phyloP scores from a whole-genome alignment of 2,329 filamentous ascomycete genomes.

The Calonectria pseudoturangicola region DNA sequence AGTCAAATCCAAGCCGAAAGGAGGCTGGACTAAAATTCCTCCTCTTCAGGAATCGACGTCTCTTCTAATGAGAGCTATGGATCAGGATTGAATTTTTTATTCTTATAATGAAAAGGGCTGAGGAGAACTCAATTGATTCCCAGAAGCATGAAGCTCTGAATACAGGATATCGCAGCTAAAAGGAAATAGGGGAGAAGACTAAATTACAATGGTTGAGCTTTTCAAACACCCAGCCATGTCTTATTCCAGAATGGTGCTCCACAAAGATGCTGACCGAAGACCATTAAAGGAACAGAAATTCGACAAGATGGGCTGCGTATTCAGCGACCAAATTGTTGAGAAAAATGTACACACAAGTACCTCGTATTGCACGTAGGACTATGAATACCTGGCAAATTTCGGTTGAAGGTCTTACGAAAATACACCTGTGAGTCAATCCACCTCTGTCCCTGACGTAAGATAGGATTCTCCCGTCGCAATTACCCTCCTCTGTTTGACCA shows the following conservation, averaged over 20 bases:
- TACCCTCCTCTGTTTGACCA: too few relatives aligned
- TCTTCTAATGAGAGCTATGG: not conserved
- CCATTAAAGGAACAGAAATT: not conserved
- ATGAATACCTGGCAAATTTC: not conserved
- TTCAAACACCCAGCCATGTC: not conserved
- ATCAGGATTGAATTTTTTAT: too few relatives aligned
- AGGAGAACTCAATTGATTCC: not conserved
- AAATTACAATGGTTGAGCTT: not conserved
- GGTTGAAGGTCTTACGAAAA: not conserved
- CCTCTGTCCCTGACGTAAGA: too few relatives aligned
- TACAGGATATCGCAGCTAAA: not conserved
- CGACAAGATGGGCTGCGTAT: not conserved
- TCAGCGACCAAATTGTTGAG: not conserved
- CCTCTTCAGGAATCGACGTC: not conserved
- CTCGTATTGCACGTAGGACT: not conserved
- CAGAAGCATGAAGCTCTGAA: not conserved
- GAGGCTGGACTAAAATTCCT: slow-evolving; percentile 2
- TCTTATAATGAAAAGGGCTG: not conserved
- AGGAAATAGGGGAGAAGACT: not conserved
- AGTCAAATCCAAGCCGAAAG: slow-evolving; percentile 25
- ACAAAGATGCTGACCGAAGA: not conserved
- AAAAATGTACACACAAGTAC: not conserved
- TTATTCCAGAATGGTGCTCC: not conserved
- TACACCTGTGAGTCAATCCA: not conserved
- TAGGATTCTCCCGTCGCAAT: too few relatives aligned